Evolutionary conservation across 805 yeast species (phyloP), one percentile per base, ranked within the genome.

Genomic region (Brettanomyces sp.): DNA sequence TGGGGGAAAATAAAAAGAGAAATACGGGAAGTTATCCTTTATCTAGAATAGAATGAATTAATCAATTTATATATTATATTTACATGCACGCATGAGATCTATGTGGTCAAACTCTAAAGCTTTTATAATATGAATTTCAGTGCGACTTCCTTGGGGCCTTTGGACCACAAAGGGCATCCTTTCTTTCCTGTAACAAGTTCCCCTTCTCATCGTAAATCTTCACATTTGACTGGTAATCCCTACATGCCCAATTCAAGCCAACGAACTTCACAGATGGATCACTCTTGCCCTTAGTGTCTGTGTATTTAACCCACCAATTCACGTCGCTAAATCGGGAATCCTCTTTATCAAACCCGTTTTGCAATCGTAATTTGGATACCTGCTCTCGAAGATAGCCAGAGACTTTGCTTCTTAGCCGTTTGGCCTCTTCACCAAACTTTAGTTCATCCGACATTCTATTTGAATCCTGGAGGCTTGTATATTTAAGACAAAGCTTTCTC

Each of bases 191-290:
- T 18, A 35, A n/a, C 7, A 35, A 14, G n/a, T 28, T 39, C 14
- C 42, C 42, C 14, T 13, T 23, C n/a, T 58, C 57, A 41, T 65
- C 69, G 39, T 55, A 65, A 7, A 45, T 45, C 46, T 54, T 57
- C 36, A 63, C 61, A 35, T 57, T 49, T 42, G 69, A 69, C 59
- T 85, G 95, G 41, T 80, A 72, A 54, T 88, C 71, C 58, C 76
- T 77, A 36, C 85, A 75, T 1, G 95, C 95, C 93, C 95, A 85
- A 58, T 86, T 86, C 56, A 79, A 67, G 2, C 95, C 95, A 25
- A 84, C 73, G 53, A 86, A 84, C 53, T 78, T 65, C 22, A 86
- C 75, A 45, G 79, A 85, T 0, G 83, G 83, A 49, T 79, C 88
- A 47, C 80, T 73, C 24, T 56, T 64, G 9, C 95, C 95, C 62